Base-by-base conservation (phyloP, 768 basidiomycete species). In the Lyophyllum shimeji region DNA sequence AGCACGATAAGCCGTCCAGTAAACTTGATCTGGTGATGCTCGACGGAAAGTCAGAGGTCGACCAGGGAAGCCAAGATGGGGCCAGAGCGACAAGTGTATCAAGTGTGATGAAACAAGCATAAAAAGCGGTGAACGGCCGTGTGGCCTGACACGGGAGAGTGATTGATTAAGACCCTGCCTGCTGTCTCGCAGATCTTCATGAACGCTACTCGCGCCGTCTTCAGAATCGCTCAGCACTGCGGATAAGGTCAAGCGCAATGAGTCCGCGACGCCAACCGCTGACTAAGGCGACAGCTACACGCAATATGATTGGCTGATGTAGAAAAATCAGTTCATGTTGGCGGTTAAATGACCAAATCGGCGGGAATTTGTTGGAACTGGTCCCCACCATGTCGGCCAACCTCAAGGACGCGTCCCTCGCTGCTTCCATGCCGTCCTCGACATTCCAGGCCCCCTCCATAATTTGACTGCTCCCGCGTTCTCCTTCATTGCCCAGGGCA, bases 401-500 rank as follows among this genome's bases (percentile, higher is more conserved):
- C 52, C 51, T 62, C 66, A 69, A 70, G 62, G 69, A 74, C 59
- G 66, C 71, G 52, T 77, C 77, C n/a, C 56, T 70, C 3, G 66
- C 72, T 44, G 74, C 73, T 23, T 67, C 71, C 7, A 60, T 77
- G 43, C 74, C 85, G 18, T 79, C 81, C 56, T 78, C 76, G 9
- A 77, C 76, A 1, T 67, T 72, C 8, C 59, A 63, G 55, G 61
- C 70, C 70, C 77, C 43, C 68, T 80, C 52, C 74, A 79, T 57
- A 72, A 74, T 50, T 70, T 83, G 59, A 80, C 80, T 15, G 61
- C 79, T n/a, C 69, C 80, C 21, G 75, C 82, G 7, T 74, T 83
- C 61, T 63, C 83, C 50, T 59, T 72, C 13, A 56, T 74, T 34
- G 53, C 71, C 23, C 67, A 68, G 23, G 70, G 67, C 40, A 65